Percentiles rank a stretch among this genome's conserved stretches.
phyloP scores from a whole-genome alignment of 129 eudicot species.

The Tagetes patula region DNA sequence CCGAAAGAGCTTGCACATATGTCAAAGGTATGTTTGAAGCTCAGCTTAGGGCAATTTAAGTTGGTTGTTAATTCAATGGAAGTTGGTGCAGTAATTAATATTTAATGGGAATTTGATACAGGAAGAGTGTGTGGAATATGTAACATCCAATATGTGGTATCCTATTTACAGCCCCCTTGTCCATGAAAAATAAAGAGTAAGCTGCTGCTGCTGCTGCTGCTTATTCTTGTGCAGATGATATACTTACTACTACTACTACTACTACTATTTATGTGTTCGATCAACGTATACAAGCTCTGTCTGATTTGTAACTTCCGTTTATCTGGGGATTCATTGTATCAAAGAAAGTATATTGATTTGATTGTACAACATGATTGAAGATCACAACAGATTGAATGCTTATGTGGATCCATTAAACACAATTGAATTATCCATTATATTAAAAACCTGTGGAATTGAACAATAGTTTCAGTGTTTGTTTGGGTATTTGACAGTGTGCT shows the following conservation, averaged over 20 bases:
- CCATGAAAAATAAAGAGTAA: conserved; percentile 64
- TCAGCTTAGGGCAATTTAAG: neutral
- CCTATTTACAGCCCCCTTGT: conserved; percentile 95
- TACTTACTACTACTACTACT: neutral
- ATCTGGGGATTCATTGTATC: too few species aligned
- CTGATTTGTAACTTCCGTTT: too few species aligned
- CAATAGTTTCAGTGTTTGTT: too few species aligned
- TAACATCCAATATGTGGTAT: conserved; percentile 84
- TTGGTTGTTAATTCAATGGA: conserved; percentile 6
- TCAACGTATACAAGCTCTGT: too few species aligned
- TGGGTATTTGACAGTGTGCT: too few species aligned
- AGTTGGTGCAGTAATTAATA: neutral
- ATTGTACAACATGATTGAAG: too few species aligned
- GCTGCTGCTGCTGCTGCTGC: neutral
- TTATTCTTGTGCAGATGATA: conserved; percentile 24
- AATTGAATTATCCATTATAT: too few species aligned
- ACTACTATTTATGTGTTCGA: neutral
- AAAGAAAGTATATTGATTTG: too few species aligned
- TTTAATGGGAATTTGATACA: conserved; percentile 33
- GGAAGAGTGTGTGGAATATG: conserved; percentile 71
- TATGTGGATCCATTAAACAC: too few species aligned
- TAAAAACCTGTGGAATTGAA: too few species aligned
- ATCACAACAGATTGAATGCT: too few species aligned
- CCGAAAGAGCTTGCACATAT: conserved; percentile 69
- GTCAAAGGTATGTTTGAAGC: conserved; percentile 66